Conservation (phyloP, 208 protist genomes). For the Wallacemonas sp. region DNA sequence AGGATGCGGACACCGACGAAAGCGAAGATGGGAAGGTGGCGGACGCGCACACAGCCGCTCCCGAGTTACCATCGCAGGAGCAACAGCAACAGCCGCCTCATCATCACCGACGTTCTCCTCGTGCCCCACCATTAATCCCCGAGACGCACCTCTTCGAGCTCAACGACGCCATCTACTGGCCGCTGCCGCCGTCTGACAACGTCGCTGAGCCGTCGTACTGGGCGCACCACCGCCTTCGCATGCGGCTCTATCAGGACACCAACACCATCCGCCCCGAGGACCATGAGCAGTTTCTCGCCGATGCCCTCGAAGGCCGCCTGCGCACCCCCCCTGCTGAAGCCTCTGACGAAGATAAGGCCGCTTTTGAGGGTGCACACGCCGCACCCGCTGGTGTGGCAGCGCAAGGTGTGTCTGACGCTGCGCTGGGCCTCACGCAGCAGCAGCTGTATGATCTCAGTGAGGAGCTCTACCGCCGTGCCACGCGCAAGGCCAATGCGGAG, state of each 20-base stretch:
- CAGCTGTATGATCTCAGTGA: slow-evolving; percentile 33
- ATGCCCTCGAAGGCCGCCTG: slow-evolving; percentile 6
- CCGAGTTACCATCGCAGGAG: too few relatives aligned
- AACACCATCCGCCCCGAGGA: slow-evolving; percentile 26
- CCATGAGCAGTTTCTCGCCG: slow-evolving; percentile 23
- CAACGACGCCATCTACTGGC: slow-evolving; percentile 78
- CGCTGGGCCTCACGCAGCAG: slow-evolving; percentile 11
- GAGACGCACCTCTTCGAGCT: slow-evolving; percentile 85
- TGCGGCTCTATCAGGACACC: slow-evolving; percentile 71
- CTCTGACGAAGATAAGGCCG: slow-evolving; percentile 8
- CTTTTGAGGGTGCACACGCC: background rate
- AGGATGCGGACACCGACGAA: background rate
- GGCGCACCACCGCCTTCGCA: slow-evolving; percentile 54
- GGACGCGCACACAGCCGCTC: background rate
- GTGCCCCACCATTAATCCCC: slow-evolving; percentile 35
- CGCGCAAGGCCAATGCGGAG: slow-evolving; percentile 68
- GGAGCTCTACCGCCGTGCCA: slow-evolving; percentile 44
- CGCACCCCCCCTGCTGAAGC: slow-evolving; percentile 4
- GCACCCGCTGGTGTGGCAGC: too few relatives aligned
- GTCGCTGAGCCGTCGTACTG: slow-evolving; percentile 67
- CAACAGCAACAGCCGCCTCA: too few relatives aligned
- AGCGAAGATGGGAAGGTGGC: background rate
- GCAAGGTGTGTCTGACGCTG: too few relatives aligned
- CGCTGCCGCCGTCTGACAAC: slow-evolving; percentile 66
- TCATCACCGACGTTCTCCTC: background rate